Base-by-base conservation (phyloP, 139 green algal genomes). In the Limnomonas spitsbergensis region DNA sequence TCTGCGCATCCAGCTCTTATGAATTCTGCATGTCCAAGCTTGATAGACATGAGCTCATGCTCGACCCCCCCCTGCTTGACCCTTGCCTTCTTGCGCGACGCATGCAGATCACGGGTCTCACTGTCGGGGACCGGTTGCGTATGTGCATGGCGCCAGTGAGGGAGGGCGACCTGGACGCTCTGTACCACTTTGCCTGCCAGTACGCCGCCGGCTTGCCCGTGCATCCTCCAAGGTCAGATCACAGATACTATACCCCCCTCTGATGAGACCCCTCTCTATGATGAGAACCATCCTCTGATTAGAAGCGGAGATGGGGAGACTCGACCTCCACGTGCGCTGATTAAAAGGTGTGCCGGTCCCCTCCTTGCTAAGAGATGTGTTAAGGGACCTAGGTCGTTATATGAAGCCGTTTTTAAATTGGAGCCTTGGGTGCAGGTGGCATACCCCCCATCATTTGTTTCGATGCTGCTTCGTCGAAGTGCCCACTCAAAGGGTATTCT, bases 121-220 rank as follows among this genome's bases (percentile, higher is more conserved):
- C 81, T 0, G 82, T 91, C 20, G 7, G 38, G 34, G 88, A 93
- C 61, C 79, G 80, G 27, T 89, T 85, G 77, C 79, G 67, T 9
- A 85, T 94, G 52, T 82, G 76, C 53, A 86, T 83, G 3, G 83
- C 83, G 0, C 90, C 90, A 1, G 53, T 82, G 2, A 82, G 88
- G 67, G 54, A 72, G 24, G 38, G 52, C 6, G 78, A 91, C 56
- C n/a, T 47, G 2, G 61, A 38, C 24, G 4, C 9, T 0, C 36
- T 73, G 20, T 14, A 39, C 31, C 35, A 42, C 67, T 74, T 74
- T 74, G 67, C 67, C 4, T 27, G 9, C 6, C 67, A 74, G 36
- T 74, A 74, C 36, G 67, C 74, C 27, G 53, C 32, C n/a, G 27
- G 27, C 9, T 6, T 37, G 52, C 6, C 26, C 27, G 47, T 40